Evolutionary conservation across 148 eudicot species (phyloP), one percentile per base, ranked within the genome.

Genomic region (Cornus kousa): DNA sequence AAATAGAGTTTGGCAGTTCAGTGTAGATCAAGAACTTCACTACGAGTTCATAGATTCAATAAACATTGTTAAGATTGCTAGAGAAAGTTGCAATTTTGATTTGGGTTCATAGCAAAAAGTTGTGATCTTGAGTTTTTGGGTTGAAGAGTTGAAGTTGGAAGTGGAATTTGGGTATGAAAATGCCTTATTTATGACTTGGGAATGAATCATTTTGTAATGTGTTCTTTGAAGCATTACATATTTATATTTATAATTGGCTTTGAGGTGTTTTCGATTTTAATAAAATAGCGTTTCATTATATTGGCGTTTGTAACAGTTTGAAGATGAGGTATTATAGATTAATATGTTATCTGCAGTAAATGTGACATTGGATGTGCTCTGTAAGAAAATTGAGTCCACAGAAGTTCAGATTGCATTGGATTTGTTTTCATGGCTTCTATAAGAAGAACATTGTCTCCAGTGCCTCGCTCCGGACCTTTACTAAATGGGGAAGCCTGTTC

Each of bases 381-480:
- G 20, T 8, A 28, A 67, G 39, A 43, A 67, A 28, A 19, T 9
- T 50, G 67, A 48, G 74, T 39, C 78, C 72, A 14, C 16, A 80
- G 75, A 83, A 43, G 48, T 43, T 68, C 60, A 67, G 68, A n/a
- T 71, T 74, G 43, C 2, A 11, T 37, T 50, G 14, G 9, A 39
- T 70, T 24, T 32, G 16, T 73, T 81, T 5, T 33, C 7, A 93
- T 93, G 98, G 91, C 96, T 80, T 88, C 98, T 23, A 83, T 93
- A 79, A 85, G 96, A 79, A 90, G 96, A 84, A 86, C 92, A 80
- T 84, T 88, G 77, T 91, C 98, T 67, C 97, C 97, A 0, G 89
- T 93, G 72, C 92, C 98, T 77, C 81, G 91, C 24, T 88, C 92
- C 0, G 92, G 91, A 73, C 75, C 80, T 46, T 71, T 81, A 71